Conservation (phyloP, 2,329 filamentous ascomycete genomes). For the Aureobasidium melanogenum region DNA sequence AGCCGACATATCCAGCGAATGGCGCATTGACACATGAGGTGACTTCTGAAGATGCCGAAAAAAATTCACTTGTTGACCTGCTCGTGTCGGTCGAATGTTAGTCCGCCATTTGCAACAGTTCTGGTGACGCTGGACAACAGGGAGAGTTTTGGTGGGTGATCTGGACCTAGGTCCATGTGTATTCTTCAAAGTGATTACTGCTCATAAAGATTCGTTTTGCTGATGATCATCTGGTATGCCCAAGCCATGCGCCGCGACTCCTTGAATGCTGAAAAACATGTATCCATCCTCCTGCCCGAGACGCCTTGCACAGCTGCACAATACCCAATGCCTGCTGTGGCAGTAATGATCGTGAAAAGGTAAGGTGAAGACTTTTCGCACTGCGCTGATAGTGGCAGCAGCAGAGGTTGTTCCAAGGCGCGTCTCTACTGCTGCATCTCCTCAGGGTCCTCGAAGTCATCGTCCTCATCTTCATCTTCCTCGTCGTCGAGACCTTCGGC, state of each 20-base stretch:
- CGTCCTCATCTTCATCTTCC: constrained; percentile 75
- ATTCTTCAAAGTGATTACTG: neutral
- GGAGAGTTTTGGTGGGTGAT: neutral
- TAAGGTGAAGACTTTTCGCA: constrained; percentile 2
- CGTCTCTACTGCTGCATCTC: constrained; percentile 55
- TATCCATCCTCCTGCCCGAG: constrained; percentile 2
- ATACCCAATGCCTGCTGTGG: constrained; percentile 5
- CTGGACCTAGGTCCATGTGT: neutral
- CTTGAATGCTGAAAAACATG: constrained; percentile 3
- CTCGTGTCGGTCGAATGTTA: too few relatives aligned
- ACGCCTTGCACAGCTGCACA: constrained; percentile 1
- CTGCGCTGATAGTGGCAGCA: neutral
- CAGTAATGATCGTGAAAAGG: constrained; percentile 2
- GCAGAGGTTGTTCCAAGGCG: neutral
- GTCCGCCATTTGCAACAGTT: neutral
- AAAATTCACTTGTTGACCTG: neutral
- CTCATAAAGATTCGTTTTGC: constrained; percentile 4
- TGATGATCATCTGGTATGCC: neutral
- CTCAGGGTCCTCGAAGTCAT: constrained; percentile 52
- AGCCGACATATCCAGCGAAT: too few relatives aligned
- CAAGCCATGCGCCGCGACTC: neutral
- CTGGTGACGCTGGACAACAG: neutral
- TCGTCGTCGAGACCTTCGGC: constrained; percentile 65
- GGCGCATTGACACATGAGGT: neutral
- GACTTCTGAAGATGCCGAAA: neutral